Percentiles rank a stretch among this genome's conserved stretches.
Evolutionary conservation across 441 rosid genomes (phyloP).

Genomic region (Lepidium campestre): DNA sequence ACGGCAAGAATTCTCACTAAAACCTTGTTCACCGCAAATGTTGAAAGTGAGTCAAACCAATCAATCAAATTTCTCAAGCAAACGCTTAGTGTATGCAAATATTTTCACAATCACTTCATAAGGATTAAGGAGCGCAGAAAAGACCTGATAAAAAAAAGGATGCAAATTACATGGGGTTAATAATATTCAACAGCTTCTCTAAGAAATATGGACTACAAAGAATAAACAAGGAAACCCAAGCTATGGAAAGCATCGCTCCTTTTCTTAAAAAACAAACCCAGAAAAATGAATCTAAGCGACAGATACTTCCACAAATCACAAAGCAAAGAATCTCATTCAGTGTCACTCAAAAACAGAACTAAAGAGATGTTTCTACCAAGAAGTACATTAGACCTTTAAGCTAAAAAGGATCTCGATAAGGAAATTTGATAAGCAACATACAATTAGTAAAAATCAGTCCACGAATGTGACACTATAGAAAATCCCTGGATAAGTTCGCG

Average conservation of each 20-base stretch:
- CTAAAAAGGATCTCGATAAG: neutral
- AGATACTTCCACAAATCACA: slow-evolving; percentile 12
- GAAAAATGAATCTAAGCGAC: neutral
- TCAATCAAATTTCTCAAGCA: neutral
- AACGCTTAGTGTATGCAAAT: neutral
- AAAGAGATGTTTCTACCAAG: neutral
- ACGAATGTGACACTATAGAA: neutral
- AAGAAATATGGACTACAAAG: neutral
- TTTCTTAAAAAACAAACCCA: neutral
- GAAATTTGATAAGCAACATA: neutral
- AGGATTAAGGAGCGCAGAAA: neutral
- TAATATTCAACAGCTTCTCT: slow-evolving; percentile 2
- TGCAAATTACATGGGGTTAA: neutral
- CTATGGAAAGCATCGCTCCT: slow-evolving; percentile 21
- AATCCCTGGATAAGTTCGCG: neutral
- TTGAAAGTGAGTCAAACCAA: no score
- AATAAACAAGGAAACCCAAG: slow-evolving; percentile 11
- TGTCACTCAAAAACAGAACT: slow-evolving; percentile 11
- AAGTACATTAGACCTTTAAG: neutral
- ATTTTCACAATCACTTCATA: neutral
- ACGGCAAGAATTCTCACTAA: neutral
- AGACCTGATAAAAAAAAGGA: slow-evolving; percentile 8
- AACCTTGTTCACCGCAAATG: neutral
- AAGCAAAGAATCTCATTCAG: slow-evolving; percentile 24
- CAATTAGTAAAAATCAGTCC: slow-evolving; percentile 9